Evolutionary conservation across 2,329 filamentous ascomycete species (phyloP).

Genomic region (Ascosphaera aggregata): DNA sequence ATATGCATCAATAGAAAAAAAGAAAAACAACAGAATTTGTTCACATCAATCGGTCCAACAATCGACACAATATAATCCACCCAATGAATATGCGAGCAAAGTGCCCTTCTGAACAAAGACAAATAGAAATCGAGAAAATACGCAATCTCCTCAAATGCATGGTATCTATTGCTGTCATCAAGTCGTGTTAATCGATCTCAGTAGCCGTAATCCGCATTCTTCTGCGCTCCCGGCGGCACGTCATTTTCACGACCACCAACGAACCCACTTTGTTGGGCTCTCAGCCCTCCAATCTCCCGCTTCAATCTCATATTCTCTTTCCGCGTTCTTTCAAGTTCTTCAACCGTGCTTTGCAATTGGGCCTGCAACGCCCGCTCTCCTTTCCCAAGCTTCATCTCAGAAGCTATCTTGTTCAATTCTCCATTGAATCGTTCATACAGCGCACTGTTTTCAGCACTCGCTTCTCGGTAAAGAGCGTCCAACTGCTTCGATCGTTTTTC

Average conservation of each 20-base stretch:
- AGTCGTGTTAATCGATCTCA: too few relatives aligned
- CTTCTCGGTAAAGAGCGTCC: constrained; percentile 73
- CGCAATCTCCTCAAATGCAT: too few relatives aligned
- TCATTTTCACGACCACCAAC: constrained; percentile 11
- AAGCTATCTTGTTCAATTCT: constrained; percentile 66
- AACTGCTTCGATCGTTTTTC: constrained; percentile 62
- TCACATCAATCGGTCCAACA: too few relatives aligned
- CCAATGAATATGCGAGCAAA: too few relatives aligned
- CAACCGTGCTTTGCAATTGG: constrained; percentile 47
- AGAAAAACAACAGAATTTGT: too few relatives aligned
- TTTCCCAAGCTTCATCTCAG: constrained; percentile 49
- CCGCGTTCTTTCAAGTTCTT: constrained; percentile 54
- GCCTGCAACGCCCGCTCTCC: constrained; percentile 56
- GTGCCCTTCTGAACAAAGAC: too few relatives aligned
- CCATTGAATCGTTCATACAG: constrained; percentile 80
- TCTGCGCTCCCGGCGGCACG: too few relatives aligned
- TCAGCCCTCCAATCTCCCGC: constrained; percentile 54
- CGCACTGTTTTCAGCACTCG: constrained; percentile 74
- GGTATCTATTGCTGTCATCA: too few relatives aligned
- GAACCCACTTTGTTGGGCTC: constrained; percentile 23
- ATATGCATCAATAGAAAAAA: too few relatives aligned
- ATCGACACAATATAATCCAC: too few relatives aligned
- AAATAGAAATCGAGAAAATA: neutral
- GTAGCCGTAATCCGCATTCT: too few relatives aligned
- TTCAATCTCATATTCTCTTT: constrained; percentile 70